A percentile compares a stretch with the other conserved stretches of the same genome.
Conservation (phyloP, 352 stramenopile genomes). For the Phytopythium aichiense region DNA sequence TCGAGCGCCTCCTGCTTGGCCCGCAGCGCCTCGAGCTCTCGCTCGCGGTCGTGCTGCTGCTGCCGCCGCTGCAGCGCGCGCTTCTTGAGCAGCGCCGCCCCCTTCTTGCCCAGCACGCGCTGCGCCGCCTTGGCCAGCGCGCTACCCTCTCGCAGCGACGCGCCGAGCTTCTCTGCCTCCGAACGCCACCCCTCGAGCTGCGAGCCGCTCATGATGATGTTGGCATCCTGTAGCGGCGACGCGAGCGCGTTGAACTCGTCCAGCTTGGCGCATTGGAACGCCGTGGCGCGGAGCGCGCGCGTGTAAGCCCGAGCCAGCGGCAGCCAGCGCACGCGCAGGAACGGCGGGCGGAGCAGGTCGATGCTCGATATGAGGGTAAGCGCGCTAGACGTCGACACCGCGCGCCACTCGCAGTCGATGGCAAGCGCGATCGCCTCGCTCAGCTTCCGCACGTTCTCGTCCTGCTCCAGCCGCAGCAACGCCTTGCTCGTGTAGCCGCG, state of each 20-base stretch:
- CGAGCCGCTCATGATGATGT: slow-evolving; percentile 37
- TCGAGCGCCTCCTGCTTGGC: slow-evolving; percentile 35
- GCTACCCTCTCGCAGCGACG: slow-evolving; percentile 21
- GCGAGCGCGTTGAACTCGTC: slow-evolving; percentile 61
- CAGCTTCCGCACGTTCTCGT: slow-evolving; percentile 13
- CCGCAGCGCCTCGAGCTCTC: slow-evolving; percentile 39
- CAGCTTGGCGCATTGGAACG: slow-evolving; percentile 49
- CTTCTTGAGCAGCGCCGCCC: slow-evolving; percentile 28
- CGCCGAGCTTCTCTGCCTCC: slow-evolving; percentile 34
- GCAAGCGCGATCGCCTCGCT: slow-evolving; percentile 13
- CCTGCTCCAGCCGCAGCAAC: slow-evolving; percentile 15
- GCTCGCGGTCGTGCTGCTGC: slow-evolving; percentile 46
- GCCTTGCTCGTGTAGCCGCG: slow-evolving; percentile 38
- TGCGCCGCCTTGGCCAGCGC: slow-evolving; percentile 25
- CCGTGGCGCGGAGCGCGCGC: slow-evolving; percentile 27
- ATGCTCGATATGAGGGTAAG: slow-evolving; percentile 34
- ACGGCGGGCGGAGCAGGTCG: slow-evolving; percentile 47
- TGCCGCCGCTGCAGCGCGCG: slow-evolving; percentile 36
- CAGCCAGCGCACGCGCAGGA: slow-evolving; percentile 51
- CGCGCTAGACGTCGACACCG: slow-evolving; percentile 15
- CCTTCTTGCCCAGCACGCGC: slow-evolving; percentile 49
- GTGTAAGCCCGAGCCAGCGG: slow-evolving; percentile 47
- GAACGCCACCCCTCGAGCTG: slow-evolving; percentile 52
- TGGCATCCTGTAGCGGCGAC: slow-evolving; percentile 35
- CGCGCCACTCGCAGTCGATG: slow-evolving; percentile 48